Evolutionary conservation across 257 asterid species (phyloP).

Genomic region (Ajuga chamaepitys): DNA sequence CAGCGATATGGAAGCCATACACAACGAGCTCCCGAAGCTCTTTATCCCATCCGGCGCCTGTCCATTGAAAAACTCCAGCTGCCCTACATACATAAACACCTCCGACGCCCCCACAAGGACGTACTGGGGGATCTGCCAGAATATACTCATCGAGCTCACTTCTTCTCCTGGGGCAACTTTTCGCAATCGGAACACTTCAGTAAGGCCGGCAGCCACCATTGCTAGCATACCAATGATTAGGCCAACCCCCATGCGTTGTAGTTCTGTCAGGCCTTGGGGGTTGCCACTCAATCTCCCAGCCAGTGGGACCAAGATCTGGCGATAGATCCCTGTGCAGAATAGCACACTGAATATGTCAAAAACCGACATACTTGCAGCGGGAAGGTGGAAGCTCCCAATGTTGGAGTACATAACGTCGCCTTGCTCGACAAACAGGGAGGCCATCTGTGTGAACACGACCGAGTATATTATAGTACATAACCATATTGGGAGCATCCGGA

Average conservation of each 20-base stretch:
- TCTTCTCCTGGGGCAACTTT: constrained; percentile 24
- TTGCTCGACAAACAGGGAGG: constrained; percentile 77
- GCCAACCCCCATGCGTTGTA: constrained; percentile 84
- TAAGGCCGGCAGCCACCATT: constrained; percentile 59
- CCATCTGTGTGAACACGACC: constrained; percentile 75
- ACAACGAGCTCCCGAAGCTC: constrained; percentile 69
- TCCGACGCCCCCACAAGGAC: constrained; percentile 74
- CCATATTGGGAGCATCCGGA: constrained; percentile 73
- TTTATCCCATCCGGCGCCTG: constrained; percentile 84
- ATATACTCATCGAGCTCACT: constrained; percentile 39
- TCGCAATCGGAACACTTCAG: constrained; percentile 39
- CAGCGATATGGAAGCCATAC: constrained; percentile 75
- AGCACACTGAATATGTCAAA: constrained; percentile 72
- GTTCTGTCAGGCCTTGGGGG: constrained; percentile 62
- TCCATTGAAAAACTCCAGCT: constrained; percentile 62
- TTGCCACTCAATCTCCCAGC: constrained; percentile 32
- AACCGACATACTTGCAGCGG: constrained; percentile 80
- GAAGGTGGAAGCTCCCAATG: constrained; percentile 45
- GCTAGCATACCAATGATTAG: constrained; percentile 57
- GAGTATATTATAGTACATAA: constrained; percentile 76
- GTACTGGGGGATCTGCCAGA: constrained; percentile 78
- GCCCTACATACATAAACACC: constrained; percentile 81
- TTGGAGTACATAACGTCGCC: constrained; percentile 49
- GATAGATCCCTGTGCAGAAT: constrained; percentile 50
- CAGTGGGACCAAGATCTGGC: constrained; percentile 43